Evolutionary conservation across 768 basidiomycete species (phyloP).

Genomic region (Porphyrellus cyaneotinctus): DNA sequence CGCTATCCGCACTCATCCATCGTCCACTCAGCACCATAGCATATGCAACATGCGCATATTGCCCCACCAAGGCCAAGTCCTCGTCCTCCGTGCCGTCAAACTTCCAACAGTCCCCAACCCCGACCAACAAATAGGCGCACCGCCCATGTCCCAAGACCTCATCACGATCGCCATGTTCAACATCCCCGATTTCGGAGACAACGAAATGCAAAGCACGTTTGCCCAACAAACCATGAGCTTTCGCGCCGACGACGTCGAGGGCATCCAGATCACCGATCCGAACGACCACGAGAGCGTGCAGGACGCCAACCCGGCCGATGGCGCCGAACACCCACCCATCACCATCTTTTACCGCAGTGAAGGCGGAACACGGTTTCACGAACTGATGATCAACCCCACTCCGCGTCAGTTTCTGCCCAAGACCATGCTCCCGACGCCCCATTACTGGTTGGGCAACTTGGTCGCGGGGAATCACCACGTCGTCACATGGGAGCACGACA

Average conservation of each 20-base stretch:
- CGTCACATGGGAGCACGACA: conserved; percentile 26
- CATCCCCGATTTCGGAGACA: conserved; percentile 29
- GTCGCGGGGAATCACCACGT: conserved; percentile 24
- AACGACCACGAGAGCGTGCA: conserved; percentile 20
- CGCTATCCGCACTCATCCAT: conserved; percentile 2
- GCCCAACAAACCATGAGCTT: conserved; percentile 29
- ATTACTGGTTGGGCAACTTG: conserved; percentile 29
- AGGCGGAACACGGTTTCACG: conserved; percentile 27
- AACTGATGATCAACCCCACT: conserved; percentile 28
- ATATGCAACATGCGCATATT: conserved; percentile 52
- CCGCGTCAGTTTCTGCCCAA: conserved; percentile 20
- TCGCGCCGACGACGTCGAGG: conserved; percentile 31
- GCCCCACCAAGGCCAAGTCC: conserved; percentile 47
- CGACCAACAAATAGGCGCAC: conserved; percentile 8
- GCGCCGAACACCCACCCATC: conserved; percentile 29
- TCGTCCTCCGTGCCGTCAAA: conserved; percentile 46
- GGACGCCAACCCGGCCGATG: conserved; percentile 13
- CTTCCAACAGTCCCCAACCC: conserved; percentile 6
- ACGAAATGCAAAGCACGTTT: conserved; percentile 24
- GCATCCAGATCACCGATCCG: conserved; percentile 33
- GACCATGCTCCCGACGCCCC: conserved; percentile 23
- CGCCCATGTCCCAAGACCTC: conserved; percentile 23
- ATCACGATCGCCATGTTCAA: conserved; percentile 31
- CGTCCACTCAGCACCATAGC: conserved; percentile 37
- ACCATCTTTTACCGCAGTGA: conserved; percentile 33